Percentiles rank a stretch among this genome's conserved stretches.
Conservation (phyloP, 169 alveolate species). For the Plasmodium gaboni region DNA sequence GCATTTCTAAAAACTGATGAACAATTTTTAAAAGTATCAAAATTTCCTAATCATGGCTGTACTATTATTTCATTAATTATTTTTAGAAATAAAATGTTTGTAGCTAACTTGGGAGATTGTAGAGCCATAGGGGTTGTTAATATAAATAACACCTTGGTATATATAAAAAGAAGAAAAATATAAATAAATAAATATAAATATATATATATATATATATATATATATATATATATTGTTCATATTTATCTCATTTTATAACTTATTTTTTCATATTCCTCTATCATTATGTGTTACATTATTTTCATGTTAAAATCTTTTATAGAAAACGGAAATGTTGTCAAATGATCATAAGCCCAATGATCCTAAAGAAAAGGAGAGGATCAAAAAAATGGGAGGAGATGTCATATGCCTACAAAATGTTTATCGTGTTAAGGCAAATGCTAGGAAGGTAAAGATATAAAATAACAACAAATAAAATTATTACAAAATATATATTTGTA, state of each 20-base stretch:
- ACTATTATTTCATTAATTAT: conserved; percentile 48
- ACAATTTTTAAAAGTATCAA: conserved; percentile 50
- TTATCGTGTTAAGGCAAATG: conserved; percentile 57
- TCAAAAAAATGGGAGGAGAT: conserved; percentile 76
- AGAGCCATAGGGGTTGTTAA: conserved; percentile 75
- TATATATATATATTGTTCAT: conserved; percentile 6
- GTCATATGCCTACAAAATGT: conserved; percentile 73
- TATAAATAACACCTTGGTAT: conserved; percentile 38
- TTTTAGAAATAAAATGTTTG: conserved; percentile 61
- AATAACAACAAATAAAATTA: neutral
- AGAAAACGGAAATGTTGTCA: conserved; percentile 51
- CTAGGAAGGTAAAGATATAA: conserved; percentile 33
- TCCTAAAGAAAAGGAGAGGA: conserved; percentile 73
- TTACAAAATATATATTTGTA: neutral
- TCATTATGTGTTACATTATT: neutral
- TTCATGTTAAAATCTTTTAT: neutral
- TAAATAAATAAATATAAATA: neutral
- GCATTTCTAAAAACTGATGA: conserved; percentile 71
- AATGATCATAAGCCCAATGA: conserved; percentile 71
- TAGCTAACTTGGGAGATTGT: conserved; percentile 72
- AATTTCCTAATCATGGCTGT: conserved; percentile 72
- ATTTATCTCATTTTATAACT: neutral
- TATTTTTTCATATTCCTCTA: neutral
- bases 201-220: conserved; percentile 5
- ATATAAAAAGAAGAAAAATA: neutral